Percentiles rank a stretch among this genome's conserved stretches.
phyloP scores from a whole-genome alignment of 164 flowering plant species.

The Liquidambar formosana region DNA sequence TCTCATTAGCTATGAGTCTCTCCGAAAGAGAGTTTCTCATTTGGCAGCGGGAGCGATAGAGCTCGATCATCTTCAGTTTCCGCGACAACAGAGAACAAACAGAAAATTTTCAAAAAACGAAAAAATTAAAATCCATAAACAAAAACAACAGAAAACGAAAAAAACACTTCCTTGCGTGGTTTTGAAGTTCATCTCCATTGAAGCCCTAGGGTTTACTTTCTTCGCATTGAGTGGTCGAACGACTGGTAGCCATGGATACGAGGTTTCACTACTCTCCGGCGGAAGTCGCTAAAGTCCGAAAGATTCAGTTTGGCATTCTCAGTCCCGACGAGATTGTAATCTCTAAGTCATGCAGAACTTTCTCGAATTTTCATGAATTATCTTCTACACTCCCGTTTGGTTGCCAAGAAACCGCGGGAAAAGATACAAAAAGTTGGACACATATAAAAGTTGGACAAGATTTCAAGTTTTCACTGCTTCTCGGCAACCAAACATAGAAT shows the following conservation, averaged over 20 bases:
- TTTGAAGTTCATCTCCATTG: no score
- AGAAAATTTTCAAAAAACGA: no score
- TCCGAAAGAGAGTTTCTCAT: no score
- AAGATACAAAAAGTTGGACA: no score
- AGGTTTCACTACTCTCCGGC: constrained; percentile 72
- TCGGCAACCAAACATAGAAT: background rate
- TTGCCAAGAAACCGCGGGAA: background rate
- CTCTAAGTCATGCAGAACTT: background rate
- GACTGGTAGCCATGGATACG: constrained; percentile 46
- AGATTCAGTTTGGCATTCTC: constrained; percentile 72
- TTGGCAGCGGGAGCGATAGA: no score
- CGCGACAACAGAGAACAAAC: no score
- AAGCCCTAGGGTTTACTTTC: constrained; percentile 16
- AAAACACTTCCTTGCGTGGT: background rate
- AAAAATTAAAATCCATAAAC: background rate
- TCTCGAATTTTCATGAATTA: no score
- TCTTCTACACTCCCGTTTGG: constrained; percentile 2
- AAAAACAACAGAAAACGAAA: constrained; percentile 1
- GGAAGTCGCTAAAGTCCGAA: constrained; percentile 68
- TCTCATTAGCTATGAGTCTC: background rate
- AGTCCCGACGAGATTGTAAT: constrained; percentile 75
- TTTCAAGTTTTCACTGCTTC: background rate
- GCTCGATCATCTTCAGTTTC: no score
- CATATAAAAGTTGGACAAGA: background rate
- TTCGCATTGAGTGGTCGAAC: no score